Conservation (phyloP, 129 eudicot species). For the Calendula officinalis region DNA sequence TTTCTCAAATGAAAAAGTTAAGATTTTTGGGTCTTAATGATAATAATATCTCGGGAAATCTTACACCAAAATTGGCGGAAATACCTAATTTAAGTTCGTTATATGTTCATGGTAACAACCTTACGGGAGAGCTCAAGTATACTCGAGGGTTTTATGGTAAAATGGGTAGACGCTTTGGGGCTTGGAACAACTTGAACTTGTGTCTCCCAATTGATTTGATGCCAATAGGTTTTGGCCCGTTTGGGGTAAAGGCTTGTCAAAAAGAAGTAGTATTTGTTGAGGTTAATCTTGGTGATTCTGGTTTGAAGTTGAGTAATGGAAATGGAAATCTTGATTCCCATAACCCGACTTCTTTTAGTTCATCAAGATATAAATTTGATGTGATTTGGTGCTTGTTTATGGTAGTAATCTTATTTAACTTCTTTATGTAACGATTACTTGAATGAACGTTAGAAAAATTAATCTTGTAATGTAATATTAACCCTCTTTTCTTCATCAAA, state of each 20-base stretch:
- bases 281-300: conserved; percentile 21
- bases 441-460: not conserved
- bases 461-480: conserved; percentile 9
- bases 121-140: conserved; percentile 62
- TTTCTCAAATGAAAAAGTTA: conserved; percentile 41
- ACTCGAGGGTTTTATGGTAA: conserved; percentile 51
- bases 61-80: conserved; percentile 47
- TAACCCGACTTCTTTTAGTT: conserved; percentile 38
- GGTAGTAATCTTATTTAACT: conserved; percentile 26
- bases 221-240: conserved; percentile 37
- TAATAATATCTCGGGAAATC: conserved; percentile 52
- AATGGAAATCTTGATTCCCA: conserved; percentile 30
- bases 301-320: conserved; percentile 35
- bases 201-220: conserved; percentile 36
- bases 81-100: conserved; percentile 59
- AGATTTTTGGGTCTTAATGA: conserved; percentile 64
- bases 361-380: conserved; percentile 19
- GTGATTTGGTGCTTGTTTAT: conserved; percentile 32
- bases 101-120: conserved; percentile 64
- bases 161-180: conserved; percentile 79
- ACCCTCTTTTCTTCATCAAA: not conserved
- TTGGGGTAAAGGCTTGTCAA: conserved; percentile 59
- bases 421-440: conserved; percentile 22
- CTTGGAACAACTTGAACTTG: conserved; percentile 69
- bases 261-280: conserved; percentile 18